These are phyloP conservation scores for Erucastrum elatum DNA, from an alignment of 345 rosid species.

Conservation along the genomic window DNA sequence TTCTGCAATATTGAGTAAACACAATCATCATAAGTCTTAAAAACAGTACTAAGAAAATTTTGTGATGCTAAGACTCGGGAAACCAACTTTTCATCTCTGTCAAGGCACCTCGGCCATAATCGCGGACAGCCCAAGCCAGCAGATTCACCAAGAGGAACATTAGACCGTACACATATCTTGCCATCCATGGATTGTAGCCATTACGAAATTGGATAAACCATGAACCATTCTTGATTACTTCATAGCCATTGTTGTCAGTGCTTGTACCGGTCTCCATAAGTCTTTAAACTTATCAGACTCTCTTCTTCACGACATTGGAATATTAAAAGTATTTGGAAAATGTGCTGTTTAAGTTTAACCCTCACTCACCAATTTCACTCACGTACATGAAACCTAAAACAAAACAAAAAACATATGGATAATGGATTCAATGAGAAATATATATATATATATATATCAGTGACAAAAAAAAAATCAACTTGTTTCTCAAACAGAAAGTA, in stretches of 20 bases:
- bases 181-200: conserved; percentile 93
- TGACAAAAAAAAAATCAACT: background rate
- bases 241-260: conserved; percentile 33
- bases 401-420: background rate
- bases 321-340: background rate
- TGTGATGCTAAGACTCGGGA: background rate
- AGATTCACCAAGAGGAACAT: conserved; percentile 74
- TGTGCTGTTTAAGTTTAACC: background rate
- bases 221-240: conserved; percentile 50
- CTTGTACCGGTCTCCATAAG: conserved; percentile 57
- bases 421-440: background rate
- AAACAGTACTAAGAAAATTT: background rate
- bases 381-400: background rate
- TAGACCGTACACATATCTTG: conserved; percentile 78
- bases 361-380: background rate
- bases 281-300: conserved; percentile 33
- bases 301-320: conserved; percentile 51
- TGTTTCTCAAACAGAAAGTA: conserved; percentile 18
- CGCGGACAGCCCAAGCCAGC: conserved; percentile 83
- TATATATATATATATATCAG: background rate
- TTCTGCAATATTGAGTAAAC: conserved; percentile 48
- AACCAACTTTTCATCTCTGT: conserved; percentile 63
- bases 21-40: conserved; percentile 6
- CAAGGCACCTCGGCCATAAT: conserved; percentile 67
- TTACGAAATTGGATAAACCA: conserved; percentile 80